Conservation (phyloP, 768 basidiomycete species). For the Mycena rosella region DNA sequence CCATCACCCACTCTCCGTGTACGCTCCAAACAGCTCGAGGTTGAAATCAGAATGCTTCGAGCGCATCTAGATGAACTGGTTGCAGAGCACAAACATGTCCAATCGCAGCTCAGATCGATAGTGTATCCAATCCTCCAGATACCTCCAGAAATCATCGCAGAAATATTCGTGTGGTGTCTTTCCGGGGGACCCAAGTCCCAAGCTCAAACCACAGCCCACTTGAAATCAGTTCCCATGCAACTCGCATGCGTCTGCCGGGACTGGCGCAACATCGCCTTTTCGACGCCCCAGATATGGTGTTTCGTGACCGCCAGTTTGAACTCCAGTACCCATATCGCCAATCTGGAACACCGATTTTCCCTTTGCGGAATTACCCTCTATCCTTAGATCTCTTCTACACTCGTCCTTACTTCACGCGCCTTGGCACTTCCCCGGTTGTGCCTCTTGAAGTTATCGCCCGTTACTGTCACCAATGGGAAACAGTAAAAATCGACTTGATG, state of each 20-base stretch:
- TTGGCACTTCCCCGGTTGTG: neutral
- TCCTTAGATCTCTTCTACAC: neutral
- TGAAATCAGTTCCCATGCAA: neutral
- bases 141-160: neutral
- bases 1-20: neutral
- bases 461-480: constrained; percentile 4
- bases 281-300: constrained; percentile 1
- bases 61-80: neutral
- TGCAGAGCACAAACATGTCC: neutral
- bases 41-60: neutral
- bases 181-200: neutral
- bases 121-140: constrained; percentile 11
- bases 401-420: constrained; percentile 1
- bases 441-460: neutral
- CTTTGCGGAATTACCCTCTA: neutral
- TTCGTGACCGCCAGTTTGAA: constrained; percentile 1
- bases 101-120: neutral
- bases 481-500: constrained; percentile 8
- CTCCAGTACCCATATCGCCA: neutral
- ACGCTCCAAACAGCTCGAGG: neutral
- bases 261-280: too few species aligned
- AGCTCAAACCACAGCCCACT: neutral
- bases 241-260: neutral
- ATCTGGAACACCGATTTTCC: neutral
- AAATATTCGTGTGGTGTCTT: constrained; percentile 4